These are phyloP conservation scores for Neophaeococcomyces mojaviensis DNA, from an alignment of 2,329 filamentous ascomycete species.

Conservation along the genomic window DNA sequence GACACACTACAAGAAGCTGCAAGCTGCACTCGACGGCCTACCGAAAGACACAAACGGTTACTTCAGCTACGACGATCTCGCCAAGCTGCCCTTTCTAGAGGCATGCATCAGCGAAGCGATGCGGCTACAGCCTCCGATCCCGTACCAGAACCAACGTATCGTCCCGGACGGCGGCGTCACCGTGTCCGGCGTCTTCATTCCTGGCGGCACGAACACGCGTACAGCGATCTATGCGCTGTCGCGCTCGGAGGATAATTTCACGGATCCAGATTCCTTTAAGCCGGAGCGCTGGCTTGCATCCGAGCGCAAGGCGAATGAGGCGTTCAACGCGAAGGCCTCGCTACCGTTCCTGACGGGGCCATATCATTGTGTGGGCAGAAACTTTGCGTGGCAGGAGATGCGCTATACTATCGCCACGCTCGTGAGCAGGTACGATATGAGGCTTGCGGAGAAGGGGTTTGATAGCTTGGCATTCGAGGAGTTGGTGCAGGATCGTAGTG, in stretches of 20 bases:
- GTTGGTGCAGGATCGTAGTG: too few species aligned
- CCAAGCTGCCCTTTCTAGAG: slow-evolving; percentile 34
- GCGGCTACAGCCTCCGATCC: slow-evolving; percentile 39
- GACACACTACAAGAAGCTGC: too few species aligned
- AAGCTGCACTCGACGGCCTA: too few species aligned
- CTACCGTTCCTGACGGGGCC: slow-evolving; percentile 45
- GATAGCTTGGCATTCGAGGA: too few species aligned
- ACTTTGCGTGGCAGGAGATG: slow-evolving; percentile 23
- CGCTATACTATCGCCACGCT: slow-evolving; percentile 2
- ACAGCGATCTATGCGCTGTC: too few species aligned
- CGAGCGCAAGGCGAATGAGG: slow-evolving; percentile 23
- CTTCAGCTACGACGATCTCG: too few species aligned
- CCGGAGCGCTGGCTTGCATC: slow-evolving; percentile 37
- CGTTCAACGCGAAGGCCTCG: slow-evolving; percentile 37
- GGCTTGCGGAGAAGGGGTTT: too few species aligned
- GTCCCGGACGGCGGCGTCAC: too few species aligned
- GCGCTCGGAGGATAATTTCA: slow-evolving; percentile 12
- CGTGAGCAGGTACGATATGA: too few species aligned
- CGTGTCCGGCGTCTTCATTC: too few species aligned
- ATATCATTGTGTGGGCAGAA: slow-evolving; percentile 15
- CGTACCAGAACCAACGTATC: slow-evolving; percentile 7
- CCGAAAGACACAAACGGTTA: too few species aligned
- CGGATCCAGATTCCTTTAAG: slow-evolving; percentile 12
- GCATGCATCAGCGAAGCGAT: slow-evolving; percentile 43
- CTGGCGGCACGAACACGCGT: too few species aligned